Conservation (phyloP, 148 eudicot species). For the Rhododendron williamsianum region DNA sequence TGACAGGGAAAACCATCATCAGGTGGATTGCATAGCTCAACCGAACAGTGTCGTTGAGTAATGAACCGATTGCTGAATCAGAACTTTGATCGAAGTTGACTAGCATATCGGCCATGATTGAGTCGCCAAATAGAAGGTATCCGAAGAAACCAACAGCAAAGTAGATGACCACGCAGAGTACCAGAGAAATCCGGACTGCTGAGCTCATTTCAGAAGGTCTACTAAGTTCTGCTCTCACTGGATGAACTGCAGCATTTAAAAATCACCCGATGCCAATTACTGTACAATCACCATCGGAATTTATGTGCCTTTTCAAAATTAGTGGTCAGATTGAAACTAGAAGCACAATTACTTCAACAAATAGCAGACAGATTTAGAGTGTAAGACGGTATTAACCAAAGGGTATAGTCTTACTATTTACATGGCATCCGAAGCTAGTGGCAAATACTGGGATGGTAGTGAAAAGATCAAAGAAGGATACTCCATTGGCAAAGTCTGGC, state of each 20-base stretch:
- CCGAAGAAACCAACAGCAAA: slow-evolving; percentile 92
- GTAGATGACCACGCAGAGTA: slow-evolving; percentile 63
- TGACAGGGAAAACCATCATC: slow-evolving; percentile 82
- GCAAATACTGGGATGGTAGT: slow-evolving; percentile 82
- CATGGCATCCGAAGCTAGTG: slow-evolving; percentile 81
- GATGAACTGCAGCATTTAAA: slow-evolving; percentile 63
- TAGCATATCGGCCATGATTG: slow-evolving; percentile 85
- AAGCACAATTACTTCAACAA: slow-evolving; percentile 6
- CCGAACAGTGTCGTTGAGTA: slow-evolving; percentile 56
- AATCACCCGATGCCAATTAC: not conserved
- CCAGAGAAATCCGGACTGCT: slow-evolving; percentile 73
- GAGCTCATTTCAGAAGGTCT: slow-evolving; percentile 71
- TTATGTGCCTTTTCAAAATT: not conserved
- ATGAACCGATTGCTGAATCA: slow-evolving; percentile 32
- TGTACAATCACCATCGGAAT: not conserved
- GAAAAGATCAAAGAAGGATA: slow-evolving; percentile 51
- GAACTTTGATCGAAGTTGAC: slow-evolving; percentile 69
- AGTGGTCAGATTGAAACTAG: not conserved
- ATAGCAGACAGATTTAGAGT: not conserved
- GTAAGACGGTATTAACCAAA: not conserved
- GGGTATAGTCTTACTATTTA: slow-evolving; percentile 49
- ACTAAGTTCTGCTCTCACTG: slow-evolving; percentile 75
- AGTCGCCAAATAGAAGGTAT: slow-evolving; percentile 77
- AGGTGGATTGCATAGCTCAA: slow-evolving; percentile 85
- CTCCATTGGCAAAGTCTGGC: slow-evolving; percentile 58